Percentiles rank a stretch among this genome's conserved stretches.
Conservation (phyloP, 495 filamentous ascomycete genomes). For the Daldinia concentrica region DNA sequence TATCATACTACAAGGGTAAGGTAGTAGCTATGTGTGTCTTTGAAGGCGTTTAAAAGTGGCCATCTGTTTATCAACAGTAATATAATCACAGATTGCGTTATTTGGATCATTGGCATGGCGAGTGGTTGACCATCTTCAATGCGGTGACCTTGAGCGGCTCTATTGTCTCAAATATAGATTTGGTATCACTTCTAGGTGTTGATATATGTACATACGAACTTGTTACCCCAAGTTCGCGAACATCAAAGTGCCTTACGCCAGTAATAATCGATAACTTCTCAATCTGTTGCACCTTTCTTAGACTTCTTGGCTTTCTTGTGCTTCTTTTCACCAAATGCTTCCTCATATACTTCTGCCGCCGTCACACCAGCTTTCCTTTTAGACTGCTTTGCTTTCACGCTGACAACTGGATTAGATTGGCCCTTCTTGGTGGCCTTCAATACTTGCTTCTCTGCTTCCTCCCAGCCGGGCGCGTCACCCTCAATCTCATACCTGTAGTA, state of each 20-base stretch:
- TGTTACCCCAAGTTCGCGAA: neutral
- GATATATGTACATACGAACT: constrained; percentile 26
- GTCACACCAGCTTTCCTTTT: constrained; percentile 85
- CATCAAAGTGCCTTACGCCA: neutral
- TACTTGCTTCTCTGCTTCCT: constrained; percentile 83
- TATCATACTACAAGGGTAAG: too few species aligned
- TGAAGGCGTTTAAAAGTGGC: too few species aligned
- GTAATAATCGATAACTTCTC: neutral
- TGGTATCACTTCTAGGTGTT: constrained; percentile 32
- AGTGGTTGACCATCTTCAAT: neutral
- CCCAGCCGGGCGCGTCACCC: constrained; percentile 76
- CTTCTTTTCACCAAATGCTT: constrained; percentile 66
- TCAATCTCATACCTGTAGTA: constrained; percentile 79
- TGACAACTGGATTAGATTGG: constrained; percentile 76
- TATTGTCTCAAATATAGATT: neutral
- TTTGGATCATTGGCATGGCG: too few species aligned
- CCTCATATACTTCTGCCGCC: constrained; percentile 64
- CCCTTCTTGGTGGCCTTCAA: constrained; percentile 62
- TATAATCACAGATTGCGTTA: too few species aligned
- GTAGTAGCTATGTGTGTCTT: too few species aligned
- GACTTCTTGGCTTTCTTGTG: constrained; percentile 66
- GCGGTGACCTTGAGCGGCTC: neutral
- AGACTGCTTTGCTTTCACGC: constrained; percentile 75
- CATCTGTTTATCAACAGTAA: too few species aligned
- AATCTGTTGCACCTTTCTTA: constrained; percentile 28